Conservation (phyloP, 768 basidiomycete genomes). For the Butyriboletus loyo region DNA sequence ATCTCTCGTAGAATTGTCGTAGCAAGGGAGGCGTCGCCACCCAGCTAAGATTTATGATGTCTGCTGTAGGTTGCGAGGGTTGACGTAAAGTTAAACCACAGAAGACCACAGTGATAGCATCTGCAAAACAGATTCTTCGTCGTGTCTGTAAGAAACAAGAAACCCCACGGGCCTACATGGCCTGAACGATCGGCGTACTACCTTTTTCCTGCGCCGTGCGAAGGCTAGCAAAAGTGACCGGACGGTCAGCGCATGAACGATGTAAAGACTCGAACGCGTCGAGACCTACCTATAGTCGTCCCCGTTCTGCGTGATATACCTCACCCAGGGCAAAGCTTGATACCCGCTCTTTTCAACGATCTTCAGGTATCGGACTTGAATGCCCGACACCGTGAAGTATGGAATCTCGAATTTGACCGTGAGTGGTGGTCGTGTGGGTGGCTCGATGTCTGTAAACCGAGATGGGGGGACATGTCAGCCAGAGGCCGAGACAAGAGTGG, state of each 20-base stretch:
- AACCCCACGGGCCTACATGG: conserved; percentile 5
- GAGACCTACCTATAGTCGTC: conserved; percentile 78
- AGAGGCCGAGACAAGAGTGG: neutral
- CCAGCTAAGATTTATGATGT: too few species aligned
- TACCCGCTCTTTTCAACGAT: conserved; percentile 99
- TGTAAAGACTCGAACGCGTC: neutral
- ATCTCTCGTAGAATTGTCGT: too few species aligned
- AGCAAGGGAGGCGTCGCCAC: too few species aligned
- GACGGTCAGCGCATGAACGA: neutral
- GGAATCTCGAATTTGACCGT: conserved; percentile 98
- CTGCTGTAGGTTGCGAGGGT: too few species aligned
- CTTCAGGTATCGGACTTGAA: conserved; percentile 97
- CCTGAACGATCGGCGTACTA: conserved; percentile 53
- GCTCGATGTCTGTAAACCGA: conserved; percentile 60
- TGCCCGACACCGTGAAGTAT: conserved; percentile 96
- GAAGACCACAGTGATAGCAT: too few species aligned
- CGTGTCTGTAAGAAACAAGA: neutral
- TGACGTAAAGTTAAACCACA: too few species aligned
- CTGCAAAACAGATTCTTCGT: too few species aligned
- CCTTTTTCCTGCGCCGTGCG: conserved; percentile 76
- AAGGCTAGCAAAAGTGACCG: conserved; percentile 34
- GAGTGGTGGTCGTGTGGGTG: conserved; percentile 80
- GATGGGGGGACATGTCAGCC: conserved; percentile 37
- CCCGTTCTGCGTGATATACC: conserved; percentile 90
- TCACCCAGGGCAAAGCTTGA: conserved; percentile 93